Evolutionary conservation across 108 stramenopile genomes (phyloP).

Genomic region (Conticribra weissflogii): DNA sequence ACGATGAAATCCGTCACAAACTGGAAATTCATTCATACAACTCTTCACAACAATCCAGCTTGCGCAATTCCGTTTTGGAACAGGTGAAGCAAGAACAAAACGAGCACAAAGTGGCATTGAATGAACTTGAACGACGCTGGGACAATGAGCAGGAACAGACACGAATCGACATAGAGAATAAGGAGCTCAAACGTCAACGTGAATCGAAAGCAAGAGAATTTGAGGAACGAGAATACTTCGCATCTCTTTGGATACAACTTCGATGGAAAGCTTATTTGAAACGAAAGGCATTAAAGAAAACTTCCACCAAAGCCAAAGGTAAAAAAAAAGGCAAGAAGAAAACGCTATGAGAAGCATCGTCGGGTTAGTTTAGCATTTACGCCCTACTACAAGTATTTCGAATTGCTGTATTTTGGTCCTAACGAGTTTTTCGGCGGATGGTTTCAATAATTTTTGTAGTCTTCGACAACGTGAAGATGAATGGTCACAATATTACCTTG

Average conservation of each 20-base stretch:
- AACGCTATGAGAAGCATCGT: slow-evolving; percentile 5
- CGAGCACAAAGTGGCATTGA: neutral
- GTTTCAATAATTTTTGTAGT: too few species aligned
- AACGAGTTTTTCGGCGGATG: neutral
- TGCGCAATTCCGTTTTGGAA: slow-evolving; percentile 2
- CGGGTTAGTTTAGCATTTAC: too few species aligned
- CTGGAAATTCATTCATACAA: neutral
- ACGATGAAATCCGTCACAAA: neutral
- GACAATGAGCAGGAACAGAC: slow-evolving; percentile 12
- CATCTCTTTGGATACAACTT: slow-evolving; percentile 39
- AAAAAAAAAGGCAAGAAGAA: slow-evolving; percentile 21
- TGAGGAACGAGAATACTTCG: slow-evolving; percentile 25
- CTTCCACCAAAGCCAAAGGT: neutral
- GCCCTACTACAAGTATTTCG: neutral
- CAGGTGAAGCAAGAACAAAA: slow-evolving; percentile 13
- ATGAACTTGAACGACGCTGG: slow-evolving; percentile 11
- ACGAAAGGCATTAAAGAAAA: slow-evolving; percentile 13
- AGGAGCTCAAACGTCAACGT: neutral
- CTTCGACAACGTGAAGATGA: too few species aligned
- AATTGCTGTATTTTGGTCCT: neutral
- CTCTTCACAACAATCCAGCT: neutral
- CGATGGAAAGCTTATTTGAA: slow-evolving; percentile 35
- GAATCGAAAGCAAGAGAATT: neutral
- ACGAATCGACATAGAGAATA: neutral
- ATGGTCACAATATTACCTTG: too few species aligned